phyloP scores from a whole-genome alignment of 305 asterid species.

The Solanum hybrid region DNA sequence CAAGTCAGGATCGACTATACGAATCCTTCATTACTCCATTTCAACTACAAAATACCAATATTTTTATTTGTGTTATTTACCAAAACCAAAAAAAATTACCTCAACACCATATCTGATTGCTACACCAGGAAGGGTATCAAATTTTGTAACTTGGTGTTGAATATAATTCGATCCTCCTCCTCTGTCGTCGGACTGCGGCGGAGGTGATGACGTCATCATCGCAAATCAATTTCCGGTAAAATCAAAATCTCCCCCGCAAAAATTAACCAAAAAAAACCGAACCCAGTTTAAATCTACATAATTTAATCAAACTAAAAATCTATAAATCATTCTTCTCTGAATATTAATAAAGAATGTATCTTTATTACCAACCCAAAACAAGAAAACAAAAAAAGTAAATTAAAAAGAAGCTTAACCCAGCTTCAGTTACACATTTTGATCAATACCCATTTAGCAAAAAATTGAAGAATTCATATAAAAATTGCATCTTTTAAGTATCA shows the following conservation, averaged over 20 bases:
- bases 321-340: not conserved
- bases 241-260: not conserved
- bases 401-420: not conserved
- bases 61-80: not conserved
- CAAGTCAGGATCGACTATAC: not conserved
- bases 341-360: not conserved
- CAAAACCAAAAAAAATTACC: constrained; percentile 17
- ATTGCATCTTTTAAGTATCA: not conserved
- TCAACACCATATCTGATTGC: constrained; percentile 73
- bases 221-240: not conserved
- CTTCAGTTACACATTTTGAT: not conserved
- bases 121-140: constrained; percentile 66
- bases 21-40: not conserved
- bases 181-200: not conserved
- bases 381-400: not conserved
- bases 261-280: not conserved
- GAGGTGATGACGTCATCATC: constrained; percentile 1
- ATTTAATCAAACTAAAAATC: not conserved
- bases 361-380: not conserved
- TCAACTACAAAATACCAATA: not conserved
- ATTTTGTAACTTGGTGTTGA: constrained; percentile 43
- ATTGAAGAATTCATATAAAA: not conserved
- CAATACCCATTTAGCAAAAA: not conserved
- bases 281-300: not conserved
- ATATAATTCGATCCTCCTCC: constrained; percentile 25